Conservation (phyloP, 495 filamentous ascomycete genomes). For the Parachaetomium inaequale region DNA sequence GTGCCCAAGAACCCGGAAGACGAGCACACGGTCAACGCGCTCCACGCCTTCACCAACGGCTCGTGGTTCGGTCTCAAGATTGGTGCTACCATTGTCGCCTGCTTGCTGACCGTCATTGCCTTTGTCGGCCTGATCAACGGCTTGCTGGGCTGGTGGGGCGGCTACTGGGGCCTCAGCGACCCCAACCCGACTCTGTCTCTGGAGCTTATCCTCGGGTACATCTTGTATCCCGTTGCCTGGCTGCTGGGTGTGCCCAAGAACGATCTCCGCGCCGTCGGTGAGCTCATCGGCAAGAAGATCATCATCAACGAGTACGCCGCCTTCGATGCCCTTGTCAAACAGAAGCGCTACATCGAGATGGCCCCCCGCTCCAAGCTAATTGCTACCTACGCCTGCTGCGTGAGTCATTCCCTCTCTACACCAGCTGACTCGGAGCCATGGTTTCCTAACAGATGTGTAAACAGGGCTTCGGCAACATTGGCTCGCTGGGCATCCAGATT, state of each 20-base stretch:
- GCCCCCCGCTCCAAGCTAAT: slow-evolving; percentile 69
- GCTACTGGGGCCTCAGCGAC: slow-evolving; percentile 66
- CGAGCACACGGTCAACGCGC: slow-evolving; percentile 60
- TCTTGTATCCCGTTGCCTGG: slow-evolving; percentile 82
- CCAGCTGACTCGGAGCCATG: not conserved
- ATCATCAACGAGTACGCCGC: slow-evolving; percentile 73
- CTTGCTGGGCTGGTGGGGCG: slow-evolving; percentile 84
- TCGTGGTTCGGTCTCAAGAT: slow-evolving; percentile 89
- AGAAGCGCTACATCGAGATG: slow-evolving; percentile 54
- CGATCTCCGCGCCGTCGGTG: slow-evolving; percentile 68
- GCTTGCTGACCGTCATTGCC: slow-evolving; percentile 80
- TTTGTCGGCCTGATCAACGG: slow-evolving; percentile 72
- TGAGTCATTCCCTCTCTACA: slow-evolving; percentile 48
- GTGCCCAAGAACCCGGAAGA: slow-evolving; percentile 74
- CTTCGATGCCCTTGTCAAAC: slow-evolving; percentile 58
- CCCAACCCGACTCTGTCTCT: slow-evolving; percentile 62
- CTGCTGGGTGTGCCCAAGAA: slow-evolving; percentile 73
- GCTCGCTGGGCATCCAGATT: slow-evolving; percentile 80
- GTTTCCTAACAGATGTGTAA: slow-evolving; percentile 64
- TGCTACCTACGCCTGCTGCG: slow-evolving; percentile 82
- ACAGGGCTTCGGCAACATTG: slow-evolving; percentile 78
- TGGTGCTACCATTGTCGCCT: slow-evolving; percentile 75
- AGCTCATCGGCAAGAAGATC: slow-evolving; percentile 79
- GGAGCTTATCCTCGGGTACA: slow-evolving; percentile 73
- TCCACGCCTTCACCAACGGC: slow-evolving; percentile 84